Evolutionary conservation across 495 filamentous ascomycete species (phyloP).

Genomic region (Podospora appendiculata): DNA sequence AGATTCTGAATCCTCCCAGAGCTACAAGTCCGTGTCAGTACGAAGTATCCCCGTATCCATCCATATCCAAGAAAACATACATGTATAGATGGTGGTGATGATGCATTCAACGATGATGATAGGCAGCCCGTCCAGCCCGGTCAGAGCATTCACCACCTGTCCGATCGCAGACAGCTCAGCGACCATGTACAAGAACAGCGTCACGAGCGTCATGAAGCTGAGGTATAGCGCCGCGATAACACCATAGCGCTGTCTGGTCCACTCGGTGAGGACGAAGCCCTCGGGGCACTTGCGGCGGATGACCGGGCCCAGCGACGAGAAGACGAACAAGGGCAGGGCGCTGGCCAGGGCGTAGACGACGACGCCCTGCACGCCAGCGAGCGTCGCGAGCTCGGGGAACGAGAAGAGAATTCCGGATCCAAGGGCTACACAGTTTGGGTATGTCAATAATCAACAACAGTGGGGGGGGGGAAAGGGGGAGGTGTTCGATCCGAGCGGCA

Average conservation of each 20-base stretch:
- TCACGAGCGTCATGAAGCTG: conserved; percentile 64
- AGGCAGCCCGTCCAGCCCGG: conserved; percentile 64
- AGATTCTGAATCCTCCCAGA: conserved; percentile 67
- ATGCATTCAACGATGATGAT: conserved; percentile 64
- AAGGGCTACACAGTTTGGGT: conserved; percentile 48
- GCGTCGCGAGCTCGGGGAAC: conserved; percentile 72
- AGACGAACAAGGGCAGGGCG: conserved; percentile 57
- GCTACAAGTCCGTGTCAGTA: conserved; percentile 35
- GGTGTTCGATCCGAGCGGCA: conserved; percentile 55
- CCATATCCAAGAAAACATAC: conserved; percentile 32
- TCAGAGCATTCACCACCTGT: conserved; percentile 63
- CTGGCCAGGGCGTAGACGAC: conserved; percentile 64
- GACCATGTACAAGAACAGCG: conserved; percentile 76
- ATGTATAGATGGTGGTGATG: conserved; percentile 71
- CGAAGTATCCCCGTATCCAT: too few relatives aligned
- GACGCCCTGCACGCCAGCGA: conserved; percentile 66
- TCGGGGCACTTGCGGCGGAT: conserved; percentile 66
- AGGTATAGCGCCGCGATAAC: conserved; percentile 55
- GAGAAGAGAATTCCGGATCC: conserved; percentile 72
- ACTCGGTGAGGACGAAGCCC: conserved; percentile 73
- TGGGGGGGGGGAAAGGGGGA: conserved; percentile 14
- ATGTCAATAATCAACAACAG: conserved; percentile 11
- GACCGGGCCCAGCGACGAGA: conserved; percentile 61
- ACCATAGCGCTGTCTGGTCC: conserved; percentile 68
- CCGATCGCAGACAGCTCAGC: conserved; percentile 67